A percentile compares a stretch with the other conserved stretches of the same genome.
These are phyloP conservation scores for Candida ortonii DNA, from an alignment of 805 yeast species.

Conservation along the genomic window DNA sequence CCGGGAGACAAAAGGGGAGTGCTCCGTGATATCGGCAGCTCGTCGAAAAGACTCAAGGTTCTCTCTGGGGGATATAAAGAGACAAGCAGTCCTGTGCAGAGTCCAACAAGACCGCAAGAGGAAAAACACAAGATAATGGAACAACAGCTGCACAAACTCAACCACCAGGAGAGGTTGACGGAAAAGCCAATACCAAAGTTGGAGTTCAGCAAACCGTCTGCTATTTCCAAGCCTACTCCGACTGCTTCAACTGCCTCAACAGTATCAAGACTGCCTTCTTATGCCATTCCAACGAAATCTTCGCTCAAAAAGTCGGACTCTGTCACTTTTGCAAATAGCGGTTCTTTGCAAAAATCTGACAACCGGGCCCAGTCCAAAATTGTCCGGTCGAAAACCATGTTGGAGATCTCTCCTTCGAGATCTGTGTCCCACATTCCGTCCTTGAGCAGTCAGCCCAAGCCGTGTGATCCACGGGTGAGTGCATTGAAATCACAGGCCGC, in stretches of 20 bases:
- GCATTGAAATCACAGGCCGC: not conserved
- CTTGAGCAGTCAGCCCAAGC: slow-evolving; percentile 1
- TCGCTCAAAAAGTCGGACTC: slow-evolving; percentile 17
- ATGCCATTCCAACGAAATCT: slow-evolving; percentile 20
- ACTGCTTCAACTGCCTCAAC: slow-evolving; percentile 1
- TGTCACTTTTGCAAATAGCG: not conserved
- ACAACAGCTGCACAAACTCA: slow-evolving; percentile 18
- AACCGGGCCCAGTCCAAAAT: slow-evolving; percentile 6
- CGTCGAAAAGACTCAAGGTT: slow-evolving; percentile 29
- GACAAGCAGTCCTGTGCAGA: slow-evolving; percentile 18
- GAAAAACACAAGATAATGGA: slow-evolving; percentile 25
- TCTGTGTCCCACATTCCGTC: slow-evolving; percentile 13
- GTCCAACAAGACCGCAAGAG: slow-evolving; percentile 29
- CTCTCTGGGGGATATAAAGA: slow-evolving; percentile 28
- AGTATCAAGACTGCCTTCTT: slow-evolving; percentile 16
- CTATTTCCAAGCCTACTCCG: slow-evolving; percentile 1
- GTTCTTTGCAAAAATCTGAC: not conserved
- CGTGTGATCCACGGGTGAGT: not conserved
- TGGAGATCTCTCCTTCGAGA: slow-evolving; percentile 20
- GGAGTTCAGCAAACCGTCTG: too few relatives aligned
- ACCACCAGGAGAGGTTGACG: slow-evolving; percentile 3
- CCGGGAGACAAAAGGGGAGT: slow-evolving; percentile 29
- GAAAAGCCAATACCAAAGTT: slow-evolving; percentile 9
- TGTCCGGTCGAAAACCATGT: slow-evolving; percentile 21
- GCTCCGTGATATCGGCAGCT: slow-evolving; percentile 25